These are phyloP conservation scores for Fusarium sp. DNA, from an alignment of 2,329 filamentous ascomycete genomes.

Conservation along the genomic window DNA sequence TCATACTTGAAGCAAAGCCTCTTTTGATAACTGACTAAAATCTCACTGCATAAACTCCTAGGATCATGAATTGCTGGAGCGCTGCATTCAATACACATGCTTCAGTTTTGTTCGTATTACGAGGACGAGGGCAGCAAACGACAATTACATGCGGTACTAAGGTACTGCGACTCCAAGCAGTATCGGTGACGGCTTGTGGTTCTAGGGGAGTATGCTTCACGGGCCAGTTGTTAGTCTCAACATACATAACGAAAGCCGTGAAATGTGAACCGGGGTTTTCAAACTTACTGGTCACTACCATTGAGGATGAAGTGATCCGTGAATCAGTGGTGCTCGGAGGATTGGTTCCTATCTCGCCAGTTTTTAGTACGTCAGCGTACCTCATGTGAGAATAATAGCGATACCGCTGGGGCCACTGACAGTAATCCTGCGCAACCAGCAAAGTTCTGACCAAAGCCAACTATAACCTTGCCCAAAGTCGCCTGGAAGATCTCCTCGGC, in stretches of 20 bases:
- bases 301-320: neutral
- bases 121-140: neutral
- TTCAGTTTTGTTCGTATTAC: neutral
- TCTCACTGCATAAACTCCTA: neutral
- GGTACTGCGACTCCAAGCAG: neutral
- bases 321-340: neutral
- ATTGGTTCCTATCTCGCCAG: neutral
- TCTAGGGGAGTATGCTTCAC: neutral
- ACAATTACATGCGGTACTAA: neutral
- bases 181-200: neutral
- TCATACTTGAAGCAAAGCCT: neutral
- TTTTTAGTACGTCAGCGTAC: neutral
- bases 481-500: fast-evolving
- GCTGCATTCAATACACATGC: neutral
- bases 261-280: fast-evolving
- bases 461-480: neutral
- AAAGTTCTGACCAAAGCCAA: neutral
- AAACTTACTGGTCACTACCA: too few species aligned
- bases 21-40: neutral
- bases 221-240: neutral
- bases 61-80: too few species aligned
- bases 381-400: fast-evolving
- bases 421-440: neutral
- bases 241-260: neutral
- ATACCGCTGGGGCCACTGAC: neutral